These are phyloP conservation scores for Isoetes taiwanensis DNA, from an alignment of 75 land plant species.

Conservation along the genomic window DNA sequence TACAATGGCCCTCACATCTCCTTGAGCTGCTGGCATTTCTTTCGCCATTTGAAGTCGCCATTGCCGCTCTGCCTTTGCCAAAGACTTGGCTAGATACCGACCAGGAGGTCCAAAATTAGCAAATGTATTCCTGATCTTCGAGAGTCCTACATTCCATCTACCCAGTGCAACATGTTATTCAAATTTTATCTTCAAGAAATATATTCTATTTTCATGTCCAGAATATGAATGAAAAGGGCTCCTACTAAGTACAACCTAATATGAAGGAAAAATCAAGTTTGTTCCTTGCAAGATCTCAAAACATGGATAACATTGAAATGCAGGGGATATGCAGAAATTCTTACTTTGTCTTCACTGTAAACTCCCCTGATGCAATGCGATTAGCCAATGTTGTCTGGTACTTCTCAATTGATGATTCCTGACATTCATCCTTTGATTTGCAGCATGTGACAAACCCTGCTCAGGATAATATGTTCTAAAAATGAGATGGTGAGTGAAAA, in stretches of 20 bases:
- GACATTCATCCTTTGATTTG: too few relatives aligned
- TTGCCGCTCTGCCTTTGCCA: conserved; percentile 8
- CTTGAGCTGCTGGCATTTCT: conserved; percentile 69
- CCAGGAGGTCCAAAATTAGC: conserved; percentile 26
- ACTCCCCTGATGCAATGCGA: conserved; percentile 56
- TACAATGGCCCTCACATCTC: conserved; percentile 45
- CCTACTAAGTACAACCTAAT: not conserved
- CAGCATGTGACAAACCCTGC: too few relatives aligned
- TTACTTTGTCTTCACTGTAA: conserved; percentile 52
- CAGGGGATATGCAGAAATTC: not conserved
- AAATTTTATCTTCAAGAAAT: too few relatives aligned
- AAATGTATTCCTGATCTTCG: conserved; percentile 19
- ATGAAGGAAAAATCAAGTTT: not conserved
- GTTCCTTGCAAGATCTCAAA: not conserved
- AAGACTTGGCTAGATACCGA: not conserved
- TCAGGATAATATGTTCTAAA: too few relatives aligned
- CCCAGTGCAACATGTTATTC: too few relatives aligned
- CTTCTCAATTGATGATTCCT: too few relatives aligned
- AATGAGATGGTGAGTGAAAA: too few relatives aligned
- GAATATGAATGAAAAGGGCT: not conserved
- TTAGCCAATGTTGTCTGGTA: conserved; percentile 35
- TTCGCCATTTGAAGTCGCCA: conserved; percentile 1
- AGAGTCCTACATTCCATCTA: too few relatives aligned
- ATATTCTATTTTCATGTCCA: not conserved
- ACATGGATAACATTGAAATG: not conserved